Base-by-base conservation (phyloP, 164 flowering plant genomes). In the Paratinospora sagittata region DNA sequence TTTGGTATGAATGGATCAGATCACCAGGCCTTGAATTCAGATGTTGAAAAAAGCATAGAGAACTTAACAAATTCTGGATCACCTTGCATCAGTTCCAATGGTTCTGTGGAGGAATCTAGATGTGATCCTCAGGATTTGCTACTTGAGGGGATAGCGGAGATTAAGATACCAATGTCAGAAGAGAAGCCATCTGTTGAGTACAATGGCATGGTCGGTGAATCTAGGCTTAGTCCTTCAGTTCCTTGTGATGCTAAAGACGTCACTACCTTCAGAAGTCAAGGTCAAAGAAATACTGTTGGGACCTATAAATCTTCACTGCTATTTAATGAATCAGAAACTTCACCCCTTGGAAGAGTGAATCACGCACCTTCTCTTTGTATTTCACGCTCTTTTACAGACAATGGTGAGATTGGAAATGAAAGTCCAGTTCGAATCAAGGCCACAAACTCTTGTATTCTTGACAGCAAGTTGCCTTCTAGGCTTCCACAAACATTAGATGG, bases 171-270 rank as follows among this genome's bases (percentile, higher is more conserved):
- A 21, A 66, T 49, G 13, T 24, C 67, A 6, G 73, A 65, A 57
- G 61, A 55, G 21, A 55, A 21, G 24, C 21, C 24, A 55, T 55
- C 61, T 19, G 61, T 55, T 55, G 24, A 55, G 24, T 55, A 21
- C 61, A 55, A 55, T 21, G 61, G 9, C 24, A 55, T 55, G 61
- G 61, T 55, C 4, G 61, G 21, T 7, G 61, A 55, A 4, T 55
- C 61, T 19, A 55, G 61, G 24, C 2, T 55, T 55, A n/a, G 61
- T 55, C 24, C 61, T 21, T 8, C 9, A 23, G 9, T 39, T 41
- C 57, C 34, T 17, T 78, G 81, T 39, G 72, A 72, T 60, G 72
- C 79, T 10, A 73, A 62, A 63, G 76, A 82, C 30, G 66, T 64
- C 41, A 67, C 76, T 21, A 70, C 67, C 57, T 43, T 47, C 70